A percentile compares a stretch with the other conserved stretches of the same genome.
These are phyloP conservation scores for Salvia hispanica DNA, from an alignment of 257 asterid genomes.

Conservation along the genomic window DNA sequence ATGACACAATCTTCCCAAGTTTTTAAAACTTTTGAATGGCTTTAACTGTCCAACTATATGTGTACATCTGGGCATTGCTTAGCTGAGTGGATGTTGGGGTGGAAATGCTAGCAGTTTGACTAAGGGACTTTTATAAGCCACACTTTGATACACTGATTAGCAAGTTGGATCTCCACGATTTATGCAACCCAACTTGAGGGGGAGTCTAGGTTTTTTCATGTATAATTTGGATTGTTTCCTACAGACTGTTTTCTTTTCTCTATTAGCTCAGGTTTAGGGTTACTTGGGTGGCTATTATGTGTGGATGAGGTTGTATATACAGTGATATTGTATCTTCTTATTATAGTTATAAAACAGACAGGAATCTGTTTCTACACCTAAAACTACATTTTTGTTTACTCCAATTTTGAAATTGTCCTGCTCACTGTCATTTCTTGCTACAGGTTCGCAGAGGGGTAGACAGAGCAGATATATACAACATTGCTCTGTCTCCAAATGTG, in stretches of 20 bases:
- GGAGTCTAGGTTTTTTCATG: background rate
- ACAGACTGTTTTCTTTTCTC: background rate
- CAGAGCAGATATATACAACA: conserved; percentile 78
- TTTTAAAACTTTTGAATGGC: background rate
- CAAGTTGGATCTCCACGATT: background rate
- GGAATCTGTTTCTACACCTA: no score
- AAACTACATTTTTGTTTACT: background rate
- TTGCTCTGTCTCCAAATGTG: conserved; percentile 83
- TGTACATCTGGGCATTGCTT: background rate
- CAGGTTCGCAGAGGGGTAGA: conserved; percentile 96
- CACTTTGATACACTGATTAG: background rate
- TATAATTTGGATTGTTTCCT: background rate
- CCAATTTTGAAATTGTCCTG: conserved; percentile 17
- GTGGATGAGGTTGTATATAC: background rate
- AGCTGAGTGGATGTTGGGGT: background rate
- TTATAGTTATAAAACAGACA: no score
- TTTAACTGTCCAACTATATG: background rate
- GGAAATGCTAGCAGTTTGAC: background rate
- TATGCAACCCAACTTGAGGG: background rate
- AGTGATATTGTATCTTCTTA: no score
- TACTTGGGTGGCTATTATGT: no score
- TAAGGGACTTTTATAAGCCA: background rate
- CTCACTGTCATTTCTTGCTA: conserved; percentile 32
- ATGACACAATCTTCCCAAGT: no score
- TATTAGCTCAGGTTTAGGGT: background rate